Evolutionary conservation across 2,329 filamentous ascomycete species (phyloP).

Genomic region (Penicillium capsulatum): DNA sequence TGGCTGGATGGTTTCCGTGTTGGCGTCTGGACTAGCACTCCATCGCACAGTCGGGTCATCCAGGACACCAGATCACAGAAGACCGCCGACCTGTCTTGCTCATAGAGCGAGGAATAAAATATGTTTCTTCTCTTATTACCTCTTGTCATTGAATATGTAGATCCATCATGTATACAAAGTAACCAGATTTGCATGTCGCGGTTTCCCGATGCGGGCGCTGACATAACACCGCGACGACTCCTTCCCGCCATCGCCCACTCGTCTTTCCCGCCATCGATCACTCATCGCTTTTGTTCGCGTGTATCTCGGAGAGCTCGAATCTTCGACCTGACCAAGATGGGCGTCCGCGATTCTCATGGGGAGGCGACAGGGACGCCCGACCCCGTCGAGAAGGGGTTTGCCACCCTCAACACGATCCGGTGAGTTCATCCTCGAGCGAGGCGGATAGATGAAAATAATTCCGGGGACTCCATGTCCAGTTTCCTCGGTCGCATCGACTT

Average conservation of each 20-base stretch:
- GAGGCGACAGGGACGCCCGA: slow-evolving; percentile 54
- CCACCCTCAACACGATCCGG: slow-evolving; percentile 79
- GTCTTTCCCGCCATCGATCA: too few relatives aligned
- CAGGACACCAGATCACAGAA: too few relatives aligned
- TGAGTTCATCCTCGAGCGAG: slow-evolving; percentile 42
- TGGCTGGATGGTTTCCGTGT: too few relatives aligned
- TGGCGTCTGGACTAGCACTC: too few relatives aligned
- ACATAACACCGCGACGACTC: not conserved
- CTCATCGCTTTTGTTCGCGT: slow-evolving; percentile 20
- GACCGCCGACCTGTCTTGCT: too few relatives aligned
- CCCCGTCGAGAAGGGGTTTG: slow-evolving; percentile 69
- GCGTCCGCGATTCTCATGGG: slow-evolving; percentile 51
- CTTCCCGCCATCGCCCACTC: not conserved
- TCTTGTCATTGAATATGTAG: too few relatives aligned
- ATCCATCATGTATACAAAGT: too few relatives aligned
- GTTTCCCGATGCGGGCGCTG: too few relatives aligned
- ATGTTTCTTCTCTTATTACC: too few relatives aligned
- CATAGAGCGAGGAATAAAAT: too few relatives aligned
- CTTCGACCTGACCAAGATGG: slow-evolving; percentile 43
- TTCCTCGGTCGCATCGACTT: slow-evolving; percentile 37
- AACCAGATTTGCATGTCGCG: too few relatives aligned
- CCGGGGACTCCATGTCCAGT: slow-evolving; percentile 6
- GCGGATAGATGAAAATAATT: slow-evolving; percentile 4
- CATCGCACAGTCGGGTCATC: too few relatives aligned
- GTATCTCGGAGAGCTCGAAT: not conserved